These are phyloP conservation scores for Akanthomyces dipterigenus DNA, from an alignment of 2,329 filamentous ascomycete genomes.

Conservation along the genomic window DNA sequence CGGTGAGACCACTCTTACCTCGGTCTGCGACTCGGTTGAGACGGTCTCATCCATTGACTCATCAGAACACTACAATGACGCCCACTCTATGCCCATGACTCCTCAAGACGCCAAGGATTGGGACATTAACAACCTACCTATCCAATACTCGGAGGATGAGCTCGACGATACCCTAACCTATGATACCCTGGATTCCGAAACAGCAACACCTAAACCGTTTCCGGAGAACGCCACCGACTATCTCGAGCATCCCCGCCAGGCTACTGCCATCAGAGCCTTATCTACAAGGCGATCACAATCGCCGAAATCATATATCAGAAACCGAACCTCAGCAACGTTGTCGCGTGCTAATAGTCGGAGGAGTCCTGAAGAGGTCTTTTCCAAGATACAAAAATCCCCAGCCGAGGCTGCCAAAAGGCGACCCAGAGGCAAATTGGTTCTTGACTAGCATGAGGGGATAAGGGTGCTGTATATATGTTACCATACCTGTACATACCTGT, in stretches of 20 bases:
- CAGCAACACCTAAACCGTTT: conserved; percentile 37
- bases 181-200: conserved; percentile 36
- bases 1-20: conserved; percentile 36
- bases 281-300: conserved; percentile 29
- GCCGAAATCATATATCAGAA: conserved; percentile 26
- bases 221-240: conserved; percentile 27
- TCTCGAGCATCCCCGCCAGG: conserved; percentile 29
- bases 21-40: conserved; percentile 40
- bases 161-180: conserved; percentile 26
- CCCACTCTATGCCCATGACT: conserved; percentile 14
- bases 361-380: conserved; percentile 39
- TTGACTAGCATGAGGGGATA: conserved; percentile 30
- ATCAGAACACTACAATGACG: conserved; percentile 19
- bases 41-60: conserved; percentile 28
- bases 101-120: conserved; percentile 24
- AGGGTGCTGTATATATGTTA: conserved; percentile 34
- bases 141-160: conserved; percentile 33
- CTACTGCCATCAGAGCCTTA: conserved; percentile 23
- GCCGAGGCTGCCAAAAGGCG: conserved; percentile 35
- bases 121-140: conserved; percentile 30
- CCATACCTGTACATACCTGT: conserved; percentile 31
- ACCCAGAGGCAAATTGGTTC: conserved; percentile 33
- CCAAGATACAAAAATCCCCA: conserved; percentile 42
- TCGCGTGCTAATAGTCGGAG: conserved; percentile 29
- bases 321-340: conserved; percentile 21